A percentile compares a stretch with the other conserved stretches of the same genome.
These are phyloP conservation scores for Ustilago esculenta DNA, from an alignment of 1,284 basidiomycete species.

Conservation along the genomic window DNA sequence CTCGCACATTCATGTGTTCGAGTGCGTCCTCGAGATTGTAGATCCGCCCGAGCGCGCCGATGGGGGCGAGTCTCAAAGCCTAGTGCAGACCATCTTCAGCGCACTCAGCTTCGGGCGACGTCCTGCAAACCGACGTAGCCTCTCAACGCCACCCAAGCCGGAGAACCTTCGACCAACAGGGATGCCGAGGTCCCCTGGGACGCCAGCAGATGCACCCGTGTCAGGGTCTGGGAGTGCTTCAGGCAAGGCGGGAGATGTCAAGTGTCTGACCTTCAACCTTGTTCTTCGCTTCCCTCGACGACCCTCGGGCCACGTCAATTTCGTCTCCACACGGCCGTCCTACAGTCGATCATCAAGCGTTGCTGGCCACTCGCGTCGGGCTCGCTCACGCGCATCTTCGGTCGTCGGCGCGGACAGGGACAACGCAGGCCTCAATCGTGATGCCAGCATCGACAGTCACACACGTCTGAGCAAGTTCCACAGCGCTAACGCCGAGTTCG, in stretches of 20 bases:
- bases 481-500: slow-evolving; percentile 32
- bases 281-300: slow-evolving; percentile 54
- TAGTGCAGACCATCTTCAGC: slow-evolving; percentile 62
- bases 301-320: slow-evolving; percentile 28
- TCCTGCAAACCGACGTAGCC: slow-evolving; percentile 41
- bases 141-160: slow-evolving; percentile 48
- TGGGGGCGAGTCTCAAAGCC: slow-evolving; percentile 30
- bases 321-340: slow-evolving; percentile 23
- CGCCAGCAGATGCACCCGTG: slow-evolving; percentile 41
- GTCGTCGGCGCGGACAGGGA: slow-evolving; percentile 20
- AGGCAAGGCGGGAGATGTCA: slow-evolving; percentile 48
- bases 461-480: slow-evolving; percentile 25
- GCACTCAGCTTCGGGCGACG: slow-evolving; percentile 54
- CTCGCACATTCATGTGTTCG: slow-evolving; percentile 61
- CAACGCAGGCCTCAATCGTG: slow-evolving; percentile 13
- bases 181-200: slow-evolving; percentile 38
- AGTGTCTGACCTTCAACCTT: slow-evolving; percentile 56
- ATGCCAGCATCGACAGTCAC: slow-evolving; percentile 31
- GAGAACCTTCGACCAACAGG: slow-evolving; percentile 22
- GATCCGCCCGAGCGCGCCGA: slow-evolving; percentile 29
- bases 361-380: slow-evolving; percentile 19
- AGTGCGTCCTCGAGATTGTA: slow-evolving; percentile 59
- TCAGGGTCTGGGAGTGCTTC: slow-evolving; percentile 35
- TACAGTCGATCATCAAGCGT: slow-evolving; percentile 42
- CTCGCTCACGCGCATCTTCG: slow-evolving; percentile 39